These are phyloP conservation scores for Helianthus annuus DNA, from an alignment of 129 eudicot genomes.

Conservation along the genomic window DNA sequence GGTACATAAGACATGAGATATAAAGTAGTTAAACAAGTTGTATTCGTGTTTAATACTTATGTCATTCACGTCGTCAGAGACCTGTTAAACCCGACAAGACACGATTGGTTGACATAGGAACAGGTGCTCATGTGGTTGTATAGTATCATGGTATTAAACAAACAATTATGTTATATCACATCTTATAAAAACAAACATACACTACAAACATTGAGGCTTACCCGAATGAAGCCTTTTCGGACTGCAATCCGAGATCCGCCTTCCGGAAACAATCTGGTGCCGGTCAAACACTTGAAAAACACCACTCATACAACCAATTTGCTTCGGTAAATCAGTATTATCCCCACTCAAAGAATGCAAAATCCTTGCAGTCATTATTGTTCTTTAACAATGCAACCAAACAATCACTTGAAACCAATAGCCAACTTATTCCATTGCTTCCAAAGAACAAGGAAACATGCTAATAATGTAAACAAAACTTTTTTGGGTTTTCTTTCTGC, in stretches of 20 bases:
- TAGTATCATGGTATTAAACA: constrained; percentile 8
- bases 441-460: constrained; percentile 13
- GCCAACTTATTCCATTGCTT: constrained; percentile 9
- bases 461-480: constrained; percentile 24
- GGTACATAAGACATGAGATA: too few species aligned
- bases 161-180: neutral
- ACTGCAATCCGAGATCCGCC: constrained; percentile 55
- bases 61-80: too few species aligned
- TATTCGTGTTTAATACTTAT: too few species aligned
- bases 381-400: constrained; percentile 1
- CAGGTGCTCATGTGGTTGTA: constrained; percentile 3
- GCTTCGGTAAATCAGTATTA: constrained; percentile 84
- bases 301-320: constrained; percentile 96
- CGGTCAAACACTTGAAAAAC: constrained; percentile 84
- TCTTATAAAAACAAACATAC: neutral
- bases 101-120: too few species aligned
- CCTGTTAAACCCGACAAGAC: too few species aligned
- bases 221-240: constrained; percentile 69
- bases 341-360: constrained; percentile 80
- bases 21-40: too few species aligned
- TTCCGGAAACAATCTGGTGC: constrained; percentile 59
- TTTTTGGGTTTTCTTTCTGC: neutral
- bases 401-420: constrained; percentile 10
- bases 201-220: constrained; percentile 28
- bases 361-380: constrained; percentile 75